Conservation (phyloP, 352 stramenopile species). For the Pythium phragmiticola region DNA sequence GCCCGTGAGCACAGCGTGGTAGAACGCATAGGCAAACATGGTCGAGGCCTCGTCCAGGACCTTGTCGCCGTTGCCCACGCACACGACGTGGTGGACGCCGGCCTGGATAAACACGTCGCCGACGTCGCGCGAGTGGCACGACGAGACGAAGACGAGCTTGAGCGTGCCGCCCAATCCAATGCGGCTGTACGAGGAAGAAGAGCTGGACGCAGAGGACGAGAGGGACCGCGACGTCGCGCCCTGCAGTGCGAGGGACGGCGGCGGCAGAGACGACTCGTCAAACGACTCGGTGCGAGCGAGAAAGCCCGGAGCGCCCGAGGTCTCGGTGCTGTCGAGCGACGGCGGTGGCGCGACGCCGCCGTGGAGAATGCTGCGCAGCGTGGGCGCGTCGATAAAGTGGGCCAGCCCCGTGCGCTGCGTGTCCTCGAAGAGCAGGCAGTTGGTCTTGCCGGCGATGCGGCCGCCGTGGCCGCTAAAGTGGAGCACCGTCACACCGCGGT, state of each 20-base stretch:
- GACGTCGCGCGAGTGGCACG: conserved; percentile 75
- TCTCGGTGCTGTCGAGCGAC: not conserved
- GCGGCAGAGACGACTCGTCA: conserved; percentile 16
- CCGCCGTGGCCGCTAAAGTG: conserved; percentile 82
- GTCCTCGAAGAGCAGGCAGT: conserved; percentile 79
- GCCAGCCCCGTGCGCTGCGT: conserved; percentile 60
- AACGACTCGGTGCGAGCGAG: conserved; percentile 17
- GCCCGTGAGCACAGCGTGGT: conserved; percentile 57
- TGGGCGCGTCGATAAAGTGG: conserved; percentile 65
- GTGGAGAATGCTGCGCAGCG: conserved; percentile 56
- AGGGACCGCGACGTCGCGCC: conserved; percentile 19
- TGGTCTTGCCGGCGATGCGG: conserved; percentile 55
- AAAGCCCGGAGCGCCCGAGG: not conserved
- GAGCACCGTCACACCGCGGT: conserved; percentile 69
- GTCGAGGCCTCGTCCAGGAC: conserved; percentile 72
- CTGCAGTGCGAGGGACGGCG: not conserved
- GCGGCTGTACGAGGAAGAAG: conserved; percentile 23
- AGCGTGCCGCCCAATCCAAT: conserved; percentile 41
- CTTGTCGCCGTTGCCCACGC: conserved; percentile 62
- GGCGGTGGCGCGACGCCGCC: conserved; percentile 22
- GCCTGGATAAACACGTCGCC: conserved; percentile 79
- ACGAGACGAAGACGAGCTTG: conserved; percentile 83
- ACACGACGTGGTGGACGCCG: conserved; percentile 75
- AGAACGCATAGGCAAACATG: conserved; percentile 80
- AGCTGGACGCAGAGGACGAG: conserved; percentile 25